These are phyloP conservation scores for Croton setiger DNA, from an alignment of 441 rosid species.

Conservation along the genomic window DNA sequence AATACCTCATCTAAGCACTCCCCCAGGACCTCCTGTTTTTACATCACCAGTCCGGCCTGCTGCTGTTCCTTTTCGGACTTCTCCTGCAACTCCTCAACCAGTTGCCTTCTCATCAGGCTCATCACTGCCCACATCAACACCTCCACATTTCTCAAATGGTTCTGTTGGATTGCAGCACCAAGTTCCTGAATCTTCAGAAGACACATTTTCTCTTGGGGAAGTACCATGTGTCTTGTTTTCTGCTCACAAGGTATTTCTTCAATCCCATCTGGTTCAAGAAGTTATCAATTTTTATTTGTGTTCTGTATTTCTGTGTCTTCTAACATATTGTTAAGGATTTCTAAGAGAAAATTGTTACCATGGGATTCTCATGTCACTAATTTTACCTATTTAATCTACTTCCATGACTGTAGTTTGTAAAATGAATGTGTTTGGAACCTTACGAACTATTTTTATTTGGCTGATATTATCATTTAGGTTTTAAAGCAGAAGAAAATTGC, in stretches of 20 bases:
- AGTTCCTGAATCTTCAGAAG: slow-evolving; percentile 52
- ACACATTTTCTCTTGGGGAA: slow-evolving; percentile 37
- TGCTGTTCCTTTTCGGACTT: slow-evolving; percentile 88
- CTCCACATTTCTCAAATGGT: slow-evolving; percentile 75
- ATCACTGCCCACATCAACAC: slow-evolving; percentile 78
- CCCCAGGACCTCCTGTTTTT: slow-evolving; percentile 94
- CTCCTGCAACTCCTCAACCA: slow-evolving; percentile 93
- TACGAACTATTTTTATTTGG: slow-evolving; percentile 3
- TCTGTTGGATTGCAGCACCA: slow-evolving; percentile 54
- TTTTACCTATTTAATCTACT: too few relatives aligned
- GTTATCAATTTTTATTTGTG: slow-evolving; percentile 1
- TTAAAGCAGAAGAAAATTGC: slow-evolving; percentile 86
- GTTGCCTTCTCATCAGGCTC: slow-evolving; percentile 72
- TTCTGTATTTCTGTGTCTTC: neutral
- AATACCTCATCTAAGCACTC: slow-evolving; percentile 77
- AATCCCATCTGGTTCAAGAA: slow-evolving; percentile 15
- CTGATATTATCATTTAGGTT: slow-evolving; percentile 41
- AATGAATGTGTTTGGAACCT: too few relatives aligned
- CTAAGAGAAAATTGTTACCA: neutral
- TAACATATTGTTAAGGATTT: neutral
- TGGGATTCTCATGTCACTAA: neutral
- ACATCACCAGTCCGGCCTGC: slow-evolving; percentile 93
- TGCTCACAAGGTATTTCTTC: slow-evolving; percentile 64
- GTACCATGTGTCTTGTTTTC: slow-evolving; percentile 74
- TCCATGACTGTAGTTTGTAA: too few relatives aligned